Conservation (phyloP, 2,329 filamentous ascomycete species). For the Fusarium neocosmosporiellum region DNA sequence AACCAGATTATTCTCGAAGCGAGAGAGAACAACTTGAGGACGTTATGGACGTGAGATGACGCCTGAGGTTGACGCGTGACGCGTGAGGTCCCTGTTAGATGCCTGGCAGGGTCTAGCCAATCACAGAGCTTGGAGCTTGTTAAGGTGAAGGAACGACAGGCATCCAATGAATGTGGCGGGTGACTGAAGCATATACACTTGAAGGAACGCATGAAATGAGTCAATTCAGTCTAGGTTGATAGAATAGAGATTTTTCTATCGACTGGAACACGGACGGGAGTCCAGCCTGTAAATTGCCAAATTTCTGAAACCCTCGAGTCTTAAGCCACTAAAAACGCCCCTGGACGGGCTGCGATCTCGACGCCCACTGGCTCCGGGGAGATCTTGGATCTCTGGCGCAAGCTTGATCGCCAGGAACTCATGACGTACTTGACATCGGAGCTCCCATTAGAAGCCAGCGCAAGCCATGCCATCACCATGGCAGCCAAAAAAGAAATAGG, state of each 20-base stretch:
- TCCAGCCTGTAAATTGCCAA: background rate
- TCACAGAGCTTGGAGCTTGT: conserved; percentile 14
- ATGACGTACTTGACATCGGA: conserved; percentile 49
- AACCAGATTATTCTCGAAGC: conserved; percentile 29
- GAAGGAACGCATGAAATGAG: background rate
- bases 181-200: background rate
- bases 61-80: conserved; percentile 36
- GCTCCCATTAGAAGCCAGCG: conserved; percentile 1
- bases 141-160: background rate
- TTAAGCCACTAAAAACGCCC: background rate
- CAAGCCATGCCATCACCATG: conserved; percentile 42
- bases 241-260: background rate
- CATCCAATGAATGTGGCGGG: background rate
- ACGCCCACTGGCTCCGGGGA: conserved; percentile 4
- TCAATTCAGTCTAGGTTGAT: background rate
- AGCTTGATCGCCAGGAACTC: conserved; percentile 45
- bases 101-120: conserved; percentile 21
- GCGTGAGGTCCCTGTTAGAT: conserved; percentile 13
- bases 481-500: conserved; percentile 17
- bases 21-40: conserved; percentile 20
- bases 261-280: background rate
- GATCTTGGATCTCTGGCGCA: conserved; percentile 38
- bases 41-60: conserved; percentile 7
- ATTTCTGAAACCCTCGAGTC: background rate
- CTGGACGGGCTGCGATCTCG: background rate